These are phyloP conservation scores for Gaeumannomyces sp. DNA, from an alignment of 2,329 filamentous ascomycete species.

Conservation along the genomic window DNA sequence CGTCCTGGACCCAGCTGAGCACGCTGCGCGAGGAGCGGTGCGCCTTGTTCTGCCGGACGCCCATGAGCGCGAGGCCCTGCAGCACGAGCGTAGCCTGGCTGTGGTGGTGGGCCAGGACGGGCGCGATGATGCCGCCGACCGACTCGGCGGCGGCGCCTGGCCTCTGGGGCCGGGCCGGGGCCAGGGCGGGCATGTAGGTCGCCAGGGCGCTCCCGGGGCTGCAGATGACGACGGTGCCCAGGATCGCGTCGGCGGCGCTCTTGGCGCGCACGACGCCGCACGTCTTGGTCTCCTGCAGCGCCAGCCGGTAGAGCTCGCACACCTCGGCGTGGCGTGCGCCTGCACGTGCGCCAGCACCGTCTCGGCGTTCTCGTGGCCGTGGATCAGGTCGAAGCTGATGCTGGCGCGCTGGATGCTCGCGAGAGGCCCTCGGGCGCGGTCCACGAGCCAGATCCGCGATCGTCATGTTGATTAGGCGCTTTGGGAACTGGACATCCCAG, in stretches of 20 bases:
- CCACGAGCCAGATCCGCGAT: conserved; percentile 71
- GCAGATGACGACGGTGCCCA: conserved; percentile 77
- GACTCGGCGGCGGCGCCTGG: conserved; percentile 23
- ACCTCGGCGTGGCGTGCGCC: conserved; percentile 68
- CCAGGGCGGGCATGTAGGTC: conserved; percentile 61
- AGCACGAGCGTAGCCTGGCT: conserved; percentile 63
- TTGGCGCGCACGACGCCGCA: conserved; percentile 83
- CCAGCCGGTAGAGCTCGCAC: conserved; percentile 71
- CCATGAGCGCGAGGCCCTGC: conserved; percentile 74
- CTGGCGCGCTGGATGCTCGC: conserved; percentile 66
- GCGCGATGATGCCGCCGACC: conserved; percentile 69
- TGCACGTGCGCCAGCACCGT: conserved; percentile 69
- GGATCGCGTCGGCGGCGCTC: conserved; percentile 54
- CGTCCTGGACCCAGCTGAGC: conserved; percentile 73
- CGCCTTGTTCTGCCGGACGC: conserved; percentile 74
- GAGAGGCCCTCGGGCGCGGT: conserved; percentile 68
- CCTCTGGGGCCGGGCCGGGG: conserved; percentile 33
- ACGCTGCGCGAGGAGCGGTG: conserved; percentile 68
- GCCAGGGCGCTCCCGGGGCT: conserved; percentile 62
- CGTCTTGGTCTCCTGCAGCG: conserved; percentile 61
- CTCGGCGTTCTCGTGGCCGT: conserved; percentile 60
- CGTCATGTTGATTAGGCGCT: conserved; percentile 58
- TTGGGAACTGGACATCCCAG: conserved; percentile 67
- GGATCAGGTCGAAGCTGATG: conserved; percentile 76
- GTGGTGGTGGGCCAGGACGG: conserved; percentile 52